These are phyloP conservation scores for Russula sp. DNA, from an alignment of 768 basidiomycete genomes.

Conservation along the genomic window DNA sequence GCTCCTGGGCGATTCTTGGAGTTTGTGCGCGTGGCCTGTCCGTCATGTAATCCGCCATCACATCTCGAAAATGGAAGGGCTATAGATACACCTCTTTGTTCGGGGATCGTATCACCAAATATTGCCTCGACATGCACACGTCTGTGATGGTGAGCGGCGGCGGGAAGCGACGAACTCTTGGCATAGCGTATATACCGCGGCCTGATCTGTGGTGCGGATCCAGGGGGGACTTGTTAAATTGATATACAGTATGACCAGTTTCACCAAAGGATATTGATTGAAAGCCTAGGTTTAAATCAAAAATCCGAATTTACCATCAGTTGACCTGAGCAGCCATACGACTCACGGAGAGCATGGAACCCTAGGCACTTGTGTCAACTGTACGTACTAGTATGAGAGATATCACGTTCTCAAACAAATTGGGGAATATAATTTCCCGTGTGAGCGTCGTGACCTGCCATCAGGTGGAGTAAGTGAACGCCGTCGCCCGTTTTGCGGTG, in stretches of 20 bases:
- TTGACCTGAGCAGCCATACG: background rate
- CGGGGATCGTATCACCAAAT: background rate
- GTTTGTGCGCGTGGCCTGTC: background rate
- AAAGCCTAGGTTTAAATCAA: background rate
- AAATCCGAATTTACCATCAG: background rate
- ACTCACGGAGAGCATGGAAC: background rate
- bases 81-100: background rate
- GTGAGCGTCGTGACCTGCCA: background rate
- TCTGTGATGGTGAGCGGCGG: background rate
- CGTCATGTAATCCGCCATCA: background rate
- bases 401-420: background rate
- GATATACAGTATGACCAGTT: background rate
- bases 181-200: background rate
- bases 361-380: background rate
- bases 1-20: constrained; percentile 6
- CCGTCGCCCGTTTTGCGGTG: background rate
- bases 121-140: background rate
- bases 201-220: background rate
- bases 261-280: background rate
- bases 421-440: background rate
- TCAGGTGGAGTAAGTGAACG: background rate
- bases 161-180: background rate
- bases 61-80: constrained; percentile 2
- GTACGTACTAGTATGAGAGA: background rate
- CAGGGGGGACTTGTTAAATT: background rate